Conservation (phyloP, 169 alveolate genomes). For the Besnoitia besnoiti region DNA sequence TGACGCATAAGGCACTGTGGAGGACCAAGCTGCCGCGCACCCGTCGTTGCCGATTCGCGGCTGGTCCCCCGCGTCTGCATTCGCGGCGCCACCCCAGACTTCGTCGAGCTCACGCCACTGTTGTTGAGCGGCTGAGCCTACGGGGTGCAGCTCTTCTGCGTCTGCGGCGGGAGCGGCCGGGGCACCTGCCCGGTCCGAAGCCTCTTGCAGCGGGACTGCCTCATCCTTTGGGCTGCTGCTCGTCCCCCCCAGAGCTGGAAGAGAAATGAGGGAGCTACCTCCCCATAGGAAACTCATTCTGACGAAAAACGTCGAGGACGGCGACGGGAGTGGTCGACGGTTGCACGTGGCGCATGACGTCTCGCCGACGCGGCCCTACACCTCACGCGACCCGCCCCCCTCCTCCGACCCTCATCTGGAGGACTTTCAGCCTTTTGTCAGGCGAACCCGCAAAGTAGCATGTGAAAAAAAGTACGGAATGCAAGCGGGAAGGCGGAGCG, state of each 20-base stretch:
- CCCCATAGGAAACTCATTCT: slow-evolving; percentile 28
- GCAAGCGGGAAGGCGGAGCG: too few relatives aligned
- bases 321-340: not conserved
- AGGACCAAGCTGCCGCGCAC: not conserved
- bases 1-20: not conserved
- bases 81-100: not conserved
- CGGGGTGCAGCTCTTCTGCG: not conserved
- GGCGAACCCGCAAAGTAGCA: too few relatives aligned
- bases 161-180: not conserved
- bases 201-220: not conserved
- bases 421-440: too few relatives aligned
- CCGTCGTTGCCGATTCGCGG: not conserved
- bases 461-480: too few relatives aligned
- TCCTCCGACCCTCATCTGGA: not conserved
- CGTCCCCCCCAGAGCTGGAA: not conserved
- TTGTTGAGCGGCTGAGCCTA: not conserved
- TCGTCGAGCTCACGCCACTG: slow-evolving; percentile 30
- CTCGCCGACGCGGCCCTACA: not conserved
- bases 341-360: not conserved
- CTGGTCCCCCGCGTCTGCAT: not conserved
- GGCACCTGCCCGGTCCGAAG: not conserved
- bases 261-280: not conserved
- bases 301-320: not conserved
- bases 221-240: not conserved
- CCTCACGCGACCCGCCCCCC: not conserved